Conservation (phyloP, 2,329 filamentous ascomycete genomes). For the Phialocephala sp. region DNA sequence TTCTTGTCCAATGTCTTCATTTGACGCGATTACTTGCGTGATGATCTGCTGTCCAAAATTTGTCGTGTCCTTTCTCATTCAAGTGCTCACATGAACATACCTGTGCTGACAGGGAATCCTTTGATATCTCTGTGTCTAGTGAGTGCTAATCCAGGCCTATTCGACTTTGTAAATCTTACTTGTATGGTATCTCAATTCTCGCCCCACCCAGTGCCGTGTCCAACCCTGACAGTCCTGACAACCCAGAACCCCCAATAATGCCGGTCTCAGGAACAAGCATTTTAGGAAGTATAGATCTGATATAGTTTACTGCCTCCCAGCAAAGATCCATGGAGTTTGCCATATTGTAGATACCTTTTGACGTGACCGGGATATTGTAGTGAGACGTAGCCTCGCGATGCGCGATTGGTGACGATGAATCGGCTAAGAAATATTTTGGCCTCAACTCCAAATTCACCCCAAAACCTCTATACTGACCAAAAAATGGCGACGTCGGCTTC, state of each 20-base stretch:
- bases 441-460: slow-evolving; percentile 3
- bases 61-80: neutral
- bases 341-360: neutral
- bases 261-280: slow-evolving; percentile 22
- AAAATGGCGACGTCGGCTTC: slow-evolving; percentile 36
- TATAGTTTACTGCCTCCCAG: slow-evolving; percentile 10
- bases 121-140: slow-evolving; percentile 18
- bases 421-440: slow-evolving; percentile 30
- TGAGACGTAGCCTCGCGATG: neutral
- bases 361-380: neutral
- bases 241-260: slow-evolving; percentile 31
- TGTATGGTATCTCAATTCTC: slow-evolving; percentile 23
- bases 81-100: slow-evolving; percentile 16
- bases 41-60: neutral
- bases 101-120: slow-evolving; percentile 32
- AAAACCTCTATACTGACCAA: slow-evolving; percentile 12
- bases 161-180: neutral
- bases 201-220: slow-evolving; percentile 19
- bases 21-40: neutral
- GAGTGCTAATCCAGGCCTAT: neutral
- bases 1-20: neutral
- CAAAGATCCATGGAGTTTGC: slow-evolving; percentile 5
- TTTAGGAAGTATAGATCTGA: slow-evolving; percentile 16
- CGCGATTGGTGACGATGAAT: neutral
- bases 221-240: slow-evolving; percentile 26